Evolutionary conservation across 1,284 basidiomycete genomes (phyloP), one percentile per base, ranked within the genome.

Genomic region (Hemileia vastatrix): DNA sequence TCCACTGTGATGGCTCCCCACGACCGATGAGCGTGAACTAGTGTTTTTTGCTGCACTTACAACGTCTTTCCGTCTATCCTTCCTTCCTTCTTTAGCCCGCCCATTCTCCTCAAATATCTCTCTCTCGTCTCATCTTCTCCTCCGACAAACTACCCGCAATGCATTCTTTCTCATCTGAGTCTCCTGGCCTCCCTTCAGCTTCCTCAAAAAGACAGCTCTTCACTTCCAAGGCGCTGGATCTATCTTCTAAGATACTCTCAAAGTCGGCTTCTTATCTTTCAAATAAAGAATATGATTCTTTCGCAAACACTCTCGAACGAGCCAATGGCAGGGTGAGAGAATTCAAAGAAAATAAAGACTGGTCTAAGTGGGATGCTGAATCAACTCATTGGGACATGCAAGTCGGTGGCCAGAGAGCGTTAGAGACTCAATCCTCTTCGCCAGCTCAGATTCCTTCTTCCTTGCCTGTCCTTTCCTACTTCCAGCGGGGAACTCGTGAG

Each of bases 261-360:
- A 60, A 60, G 54, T 60, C 58, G 23, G 50, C 51, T 24, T 53
- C 8, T 43, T 60, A 60, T 48, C 45, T 60, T 23, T 51, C 23
- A 15, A 53, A 50, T 3, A 57, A 40, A 32, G 47, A 57, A 5
- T n/a, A 48, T 15, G 55, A 57, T 40, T 48, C 27, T n/a, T n/a
- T 31, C 43, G 47, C 31, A 50, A 60, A 60, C 11, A 40, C 51
- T 15, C 44, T 60, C 51, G 54, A 50, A 9, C n/a, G 47, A 40
- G 32, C 24, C 56, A 50, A 32, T n/a, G 19, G 33, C 33, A 57
- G 15, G 23, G 24, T 48, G 21, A 44, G n/a, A 1, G 45, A 58
- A 45, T 15, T 33, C 11, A 45, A 19, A 4, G 47, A 43, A 21
- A 23, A 4, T 36, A 6, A 54, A 18, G 45, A 36, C 15, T 60